These are phyloP conservation scores for Naganishia cerealis DNA, from an alignment of 1,284 basidiomycete genomes.

Conservation along the genomic window DNA sequence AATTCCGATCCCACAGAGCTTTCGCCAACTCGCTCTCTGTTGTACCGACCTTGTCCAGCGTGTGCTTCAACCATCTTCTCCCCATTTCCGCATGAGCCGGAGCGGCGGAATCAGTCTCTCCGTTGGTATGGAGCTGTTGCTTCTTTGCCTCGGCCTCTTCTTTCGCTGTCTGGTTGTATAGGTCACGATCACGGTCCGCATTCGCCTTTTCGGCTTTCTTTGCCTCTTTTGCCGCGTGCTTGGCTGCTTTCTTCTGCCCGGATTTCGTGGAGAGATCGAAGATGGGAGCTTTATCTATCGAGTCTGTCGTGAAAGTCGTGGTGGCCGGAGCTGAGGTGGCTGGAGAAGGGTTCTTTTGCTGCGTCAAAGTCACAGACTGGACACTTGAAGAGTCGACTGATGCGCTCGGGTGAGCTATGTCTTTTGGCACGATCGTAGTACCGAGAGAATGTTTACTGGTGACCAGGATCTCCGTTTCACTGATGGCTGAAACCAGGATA, in stretches of 20 bases:
- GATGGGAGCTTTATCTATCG: background rate
- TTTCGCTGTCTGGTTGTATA: slow-evolving; percentile 24
- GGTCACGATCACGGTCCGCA: slow-evolving; percentile 23
- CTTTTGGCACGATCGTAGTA: slow-evolving; percentile 12
- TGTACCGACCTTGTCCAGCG: slow-evolving; percentile 66
- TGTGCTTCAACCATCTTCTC: slow-evolving; percentile 70
- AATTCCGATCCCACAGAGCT: slow-evolving; percentile 75
- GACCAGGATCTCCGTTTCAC: slow-evolving; percentile 71
- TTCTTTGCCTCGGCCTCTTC: slow-evolving; percentile 15
- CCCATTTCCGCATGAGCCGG: slow-evolving; percentile 51
- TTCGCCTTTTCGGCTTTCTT: slow-evolving; percentile 21
- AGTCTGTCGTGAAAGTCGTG: background rate
- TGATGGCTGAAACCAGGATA: slow-evolving; percentile 89
- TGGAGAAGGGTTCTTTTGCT: background rate
- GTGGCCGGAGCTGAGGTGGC: background rate
- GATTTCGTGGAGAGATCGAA: slow-evolving; percentile 30
- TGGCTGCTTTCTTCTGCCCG: slow-evolving; percentile 26
- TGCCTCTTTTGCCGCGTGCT: slow-evolving; percentile 6
- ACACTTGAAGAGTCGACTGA: background rate
- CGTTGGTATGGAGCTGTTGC: slow-evolving; percentile 32
- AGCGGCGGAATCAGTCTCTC: slow-evolving; percentile 39
- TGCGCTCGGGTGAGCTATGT: slow-evolving; percentile 9
- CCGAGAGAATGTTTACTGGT: slow-evolving; percentile 87
- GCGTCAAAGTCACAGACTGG: background rate
- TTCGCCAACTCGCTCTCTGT: slow-evolving; percentile 73